Evolutionary conservation across 1,284 basidiomycete genomes (phyloP).

Genomic region (Takashimella tepidaria): DNA sequence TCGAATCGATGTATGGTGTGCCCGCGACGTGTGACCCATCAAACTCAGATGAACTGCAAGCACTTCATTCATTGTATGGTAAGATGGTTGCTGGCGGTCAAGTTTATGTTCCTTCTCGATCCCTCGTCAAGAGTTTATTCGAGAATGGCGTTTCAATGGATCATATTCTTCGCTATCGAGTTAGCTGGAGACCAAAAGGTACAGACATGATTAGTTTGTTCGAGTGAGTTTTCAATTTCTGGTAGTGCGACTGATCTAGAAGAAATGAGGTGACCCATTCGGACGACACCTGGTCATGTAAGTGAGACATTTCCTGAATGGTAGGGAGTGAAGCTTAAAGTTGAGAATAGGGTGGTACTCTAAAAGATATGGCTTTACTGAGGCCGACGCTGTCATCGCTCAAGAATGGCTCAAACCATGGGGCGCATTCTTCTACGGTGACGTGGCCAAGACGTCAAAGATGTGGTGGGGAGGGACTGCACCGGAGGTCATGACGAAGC

Average conservation of each 20-base stretch:
- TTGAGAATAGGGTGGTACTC: conserved; percentile 15
- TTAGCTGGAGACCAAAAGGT: conserved; percentile 3
- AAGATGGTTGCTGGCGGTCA: conserved; percentile 22
- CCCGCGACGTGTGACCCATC: neutral
- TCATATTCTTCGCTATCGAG: conserved; percentile 17
- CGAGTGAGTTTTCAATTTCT: no score
- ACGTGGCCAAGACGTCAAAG: conserved; percentile 11
- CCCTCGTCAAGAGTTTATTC: conserved; percentile 15
- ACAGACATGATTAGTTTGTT: neutral
- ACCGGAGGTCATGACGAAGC: neutral
- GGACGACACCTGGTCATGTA: conserved; percentile 21
- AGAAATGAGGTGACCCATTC: conserved; percentile 17
- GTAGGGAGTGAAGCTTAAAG: neutral
- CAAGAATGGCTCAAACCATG: conserved; percentile 17
- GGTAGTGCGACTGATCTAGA: neutral
- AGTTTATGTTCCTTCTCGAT: conserved; percentile 19
- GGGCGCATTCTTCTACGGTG: conserved; percentile 12
- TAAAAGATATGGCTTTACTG: conserved; percentile 14
- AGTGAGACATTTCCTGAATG: neutral
- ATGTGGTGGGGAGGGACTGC: conserved; percentile 13
- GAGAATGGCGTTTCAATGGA: conserved; percentile 12
- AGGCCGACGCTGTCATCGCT: conserved; percentile 8
- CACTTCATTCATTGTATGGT: conserved; percentile 9
- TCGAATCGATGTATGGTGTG: conserved; percentile 11
- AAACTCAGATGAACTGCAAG: neutral